Evolutionary conservation across 176 grass and related monocot species (phyloP), one percentile per base, ranked within the genome.

Genomic region (Ensete ventricosum): DNA sequence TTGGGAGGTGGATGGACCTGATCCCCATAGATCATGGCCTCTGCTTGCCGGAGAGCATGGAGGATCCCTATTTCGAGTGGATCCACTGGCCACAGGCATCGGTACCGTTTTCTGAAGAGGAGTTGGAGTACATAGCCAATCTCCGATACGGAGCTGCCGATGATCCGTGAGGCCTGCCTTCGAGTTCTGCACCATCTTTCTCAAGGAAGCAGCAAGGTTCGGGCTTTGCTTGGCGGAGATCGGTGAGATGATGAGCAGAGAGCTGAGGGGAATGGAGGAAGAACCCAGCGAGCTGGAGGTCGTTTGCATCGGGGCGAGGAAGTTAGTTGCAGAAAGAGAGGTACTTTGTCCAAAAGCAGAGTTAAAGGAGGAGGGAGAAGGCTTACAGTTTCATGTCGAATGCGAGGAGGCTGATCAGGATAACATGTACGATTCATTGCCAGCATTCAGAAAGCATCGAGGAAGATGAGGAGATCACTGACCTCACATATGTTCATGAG

Each of bases 41-140:
- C 29, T 92, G 89, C 80, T 84, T 96, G 11, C 93, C 89, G 10
- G 93, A 96, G 63, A 86, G 90, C 67, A 83, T 96, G 16, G 93
- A 96, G 66, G 93, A 96, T 80, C 93, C 93, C 66, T 96, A 96
- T 79, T 96, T 96, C 74, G 93, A 96, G 55, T 96, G 93, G 93
- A 92, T 96, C 67, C 89, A 92, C 70, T 96, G 93, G 93, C 93
- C 93, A 2, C 93, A 96, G 66, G 78, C 93, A 50, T 96, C 93
- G 17, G 81, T 96, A 62, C 89, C 93, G 62, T 96, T 96, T 76
- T 90, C 85, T 0, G 81, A 90, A 48, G 89, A 96, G 67, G 93
- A 96, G 76, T 87, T 92, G 14, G 89, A 88, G 48, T 96, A 96
- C 59, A 88, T 96, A 72, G 84, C 83, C 77, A 81, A 90, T 50